Evolutionary conservation across 2,329 filamentous ascomycete genomes (phyloP), one percentile per base, ranked within the genome.

Genomic region (Kalmusia sp.): DNA sequence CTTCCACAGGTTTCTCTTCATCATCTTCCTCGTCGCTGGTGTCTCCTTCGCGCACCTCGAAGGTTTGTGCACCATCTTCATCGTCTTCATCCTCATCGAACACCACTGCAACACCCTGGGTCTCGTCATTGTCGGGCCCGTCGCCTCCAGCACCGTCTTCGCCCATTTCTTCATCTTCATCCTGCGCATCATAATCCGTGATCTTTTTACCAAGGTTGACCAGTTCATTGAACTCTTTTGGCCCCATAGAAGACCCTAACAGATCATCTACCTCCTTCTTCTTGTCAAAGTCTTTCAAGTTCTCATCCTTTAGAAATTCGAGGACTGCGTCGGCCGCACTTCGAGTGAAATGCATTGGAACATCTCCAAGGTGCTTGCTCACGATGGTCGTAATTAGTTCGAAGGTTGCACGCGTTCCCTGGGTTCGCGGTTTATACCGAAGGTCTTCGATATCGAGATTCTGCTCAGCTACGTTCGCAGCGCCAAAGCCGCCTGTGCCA

Each of bases 151-250:
- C 83, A 52, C 85, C 88, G 24, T 67, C 72, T 65, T 88, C 87
- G 25, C 85, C 89, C 80, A 92, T 90, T 37, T 69, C 68, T 61
- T 96, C 93, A 58, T 98, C 93, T 27, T 97, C 95, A 61, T 98
- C 93, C 72, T 98, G 92, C 33, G 91, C 91, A 75, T 98, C 91
- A 75, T 98, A 99, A 74, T 99, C 95, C 44, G 95, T 99, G 59
- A 99, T 96, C 78, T 99, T 99, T 80, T 99, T 99, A 60, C 93
- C 92, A 37, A 99, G 80, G 70, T 97, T 99, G 50, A 98, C 88
- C 62, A 99, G 79, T 77, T 98, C 93, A 71, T 98, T 98, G 79
- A 98, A 99, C 73, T 96, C 89, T 71, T 97, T 96, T 1, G 91
- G 85, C 43, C 83, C 88, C 80, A 97, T 85, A 0, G 87, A 87